A percentile compares a stretch with the other conserved stretches of the same genome.
phyloP scores from a whole-genome alignment of 345 rosid genomes.

The Heritiera fomes region DNA sequence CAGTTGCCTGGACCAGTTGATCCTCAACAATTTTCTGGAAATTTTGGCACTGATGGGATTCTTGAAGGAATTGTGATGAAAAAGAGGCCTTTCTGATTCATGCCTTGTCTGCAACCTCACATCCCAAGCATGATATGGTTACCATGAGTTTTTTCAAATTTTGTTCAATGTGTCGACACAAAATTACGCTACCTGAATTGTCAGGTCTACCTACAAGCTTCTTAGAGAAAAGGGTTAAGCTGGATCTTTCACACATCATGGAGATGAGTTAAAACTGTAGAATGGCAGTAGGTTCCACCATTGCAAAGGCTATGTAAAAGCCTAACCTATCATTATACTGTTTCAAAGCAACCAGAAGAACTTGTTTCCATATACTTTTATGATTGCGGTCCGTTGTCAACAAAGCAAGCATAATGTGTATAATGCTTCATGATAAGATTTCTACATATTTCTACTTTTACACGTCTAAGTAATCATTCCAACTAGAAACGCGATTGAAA shows the following conservation, averaged over 20 bases:
- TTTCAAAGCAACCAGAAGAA: not conserved
- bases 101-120: not conserved
- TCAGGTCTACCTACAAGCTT: not conserved
- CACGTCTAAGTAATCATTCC: not conserved
- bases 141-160: not conserved
- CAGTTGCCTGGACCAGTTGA: slow-evolving; percentile 59
- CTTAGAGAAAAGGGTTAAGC: not conserved
- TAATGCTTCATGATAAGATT: not conserved
- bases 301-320: not conserved
- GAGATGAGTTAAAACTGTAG: no score
- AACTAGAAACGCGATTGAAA: not conserved
- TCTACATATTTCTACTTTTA: not conserved
- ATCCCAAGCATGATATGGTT: not conserved
- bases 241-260: not conserved
- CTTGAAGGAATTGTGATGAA: slow-evolving; percentile 80
- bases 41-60: slow-evolving; percentile 63
- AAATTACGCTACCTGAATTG: no score
- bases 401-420: not conserved
- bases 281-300: no score
- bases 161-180: no score
- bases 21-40: slow-evolving; percentile 47
- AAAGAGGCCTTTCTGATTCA: slow-evolving; percentile 15
- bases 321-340: not conserved
- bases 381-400: no score
- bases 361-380: not conserved